These are phyloP conservation scores for Umbelopsis ramanniana DNA, from an alignment of 192 early-diverging fungal species.

Conservation along the genomic window DNA sequence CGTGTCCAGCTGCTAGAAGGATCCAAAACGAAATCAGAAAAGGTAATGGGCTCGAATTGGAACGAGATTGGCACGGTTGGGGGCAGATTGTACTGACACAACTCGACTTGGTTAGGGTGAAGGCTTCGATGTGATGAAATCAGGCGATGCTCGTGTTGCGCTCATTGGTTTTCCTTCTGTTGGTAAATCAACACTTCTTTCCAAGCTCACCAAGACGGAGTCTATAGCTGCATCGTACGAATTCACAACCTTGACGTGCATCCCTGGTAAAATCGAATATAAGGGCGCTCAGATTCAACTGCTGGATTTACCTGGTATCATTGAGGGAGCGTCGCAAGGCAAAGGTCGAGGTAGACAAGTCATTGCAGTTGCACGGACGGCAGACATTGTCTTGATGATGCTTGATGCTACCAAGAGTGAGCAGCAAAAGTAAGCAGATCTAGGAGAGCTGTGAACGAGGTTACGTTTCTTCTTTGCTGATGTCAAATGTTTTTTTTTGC, in stretches of 20 bases:
- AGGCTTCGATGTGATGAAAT: constrained; percentile 98
- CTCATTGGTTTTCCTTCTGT: constrained; percentile 99
- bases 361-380: constrained; percentile 95
- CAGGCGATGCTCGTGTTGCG: constrained; percentile 94
- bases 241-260: constrained; percentile 96
- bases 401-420: constrained; percentile 93
- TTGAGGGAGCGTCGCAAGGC: constrained; percentile 97
- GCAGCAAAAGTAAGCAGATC: constrained; percentile 63
- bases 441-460: too few species aligned
- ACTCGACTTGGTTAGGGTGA: constrained; percentile 58
- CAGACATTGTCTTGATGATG: constrained; percentile 98
- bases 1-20: constrained; percentile 79
- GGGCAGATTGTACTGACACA: not conserved
- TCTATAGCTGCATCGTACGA: constrained; percentile 89
- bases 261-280: constrained; percentile 94
- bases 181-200: constrained; percentile 96
- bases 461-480: too few species aligned
- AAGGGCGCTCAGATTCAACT: constrained; percentile 97
- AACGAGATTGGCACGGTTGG: too few species aligned
- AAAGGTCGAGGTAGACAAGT: constrained; percentile 98
- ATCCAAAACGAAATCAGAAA: constrained; percentile 60
- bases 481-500: too few species aligned
- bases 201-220: constrained; percentile 89
- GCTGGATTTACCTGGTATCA: constrained; percentile 98
- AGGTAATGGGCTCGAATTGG: constrained; percentile 34